A percentile compares a stretch with the other conserved stretches of the same genome.
Conservation (phyloP, 495 filamentous ascomycete genomes). For the Rhypophila decipiens region DNA sequence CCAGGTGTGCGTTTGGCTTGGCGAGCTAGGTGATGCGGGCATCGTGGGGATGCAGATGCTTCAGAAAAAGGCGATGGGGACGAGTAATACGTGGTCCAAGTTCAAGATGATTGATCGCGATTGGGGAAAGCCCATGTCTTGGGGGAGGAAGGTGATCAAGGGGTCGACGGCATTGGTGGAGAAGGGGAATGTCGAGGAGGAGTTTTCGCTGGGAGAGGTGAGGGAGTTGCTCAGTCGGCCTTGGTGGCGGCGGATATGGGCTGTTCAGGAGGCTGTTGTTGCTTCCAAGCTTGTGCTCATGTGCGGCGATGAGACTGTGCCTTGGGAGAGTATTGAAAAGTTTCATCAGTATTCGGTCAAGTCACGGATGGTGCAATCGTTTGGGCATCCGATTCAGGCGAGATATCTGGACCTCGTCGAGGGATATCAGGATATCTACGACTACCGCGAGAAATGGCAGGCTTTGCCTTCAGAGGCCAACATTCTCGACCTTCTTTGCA, state of each 20-base stretch:
- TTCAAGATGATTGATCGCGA: background rate
- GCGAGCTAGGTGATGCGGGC: background rate
- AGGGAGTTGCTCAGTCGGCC: conserved; percentile 7
- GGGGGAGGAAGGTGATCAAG: background rate
- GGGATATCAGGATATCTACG: background rate
- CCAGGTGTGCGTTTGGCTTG: conserved; percentile 1
- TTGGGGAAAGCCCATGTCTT: background rate
- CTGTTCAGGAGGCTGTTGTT: conserved; percentile 8
- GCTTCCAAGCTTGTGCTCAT: background rate
- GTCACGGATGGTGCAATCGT: background rate
- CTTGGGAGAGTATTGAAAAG: background rate
- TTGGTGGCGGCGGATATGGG: conserved; percentile 10
- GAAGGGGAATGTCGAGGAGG: background rate
- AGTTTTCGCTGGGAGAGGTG: background rate
- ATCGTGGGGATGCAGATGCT: background rate
- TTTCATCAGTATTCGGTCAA: background rate
- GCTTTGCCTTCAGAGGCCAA: background rate
- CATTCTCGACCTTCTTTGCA: background rate
- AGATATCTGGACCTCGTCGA: background rate
- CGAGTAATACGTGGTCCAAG: background rate
- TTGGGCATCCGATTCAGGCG: background rate
- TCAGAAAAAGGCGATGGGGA: background rate
- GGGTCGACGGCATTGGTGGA: background rate
- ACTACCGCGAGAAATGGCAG: background rate
- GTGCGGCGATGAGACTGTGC: background rate